Base-by-base conservation (phyloP, 768 basidiomycete genomes). In the Suillus tomentosus region DNA sequence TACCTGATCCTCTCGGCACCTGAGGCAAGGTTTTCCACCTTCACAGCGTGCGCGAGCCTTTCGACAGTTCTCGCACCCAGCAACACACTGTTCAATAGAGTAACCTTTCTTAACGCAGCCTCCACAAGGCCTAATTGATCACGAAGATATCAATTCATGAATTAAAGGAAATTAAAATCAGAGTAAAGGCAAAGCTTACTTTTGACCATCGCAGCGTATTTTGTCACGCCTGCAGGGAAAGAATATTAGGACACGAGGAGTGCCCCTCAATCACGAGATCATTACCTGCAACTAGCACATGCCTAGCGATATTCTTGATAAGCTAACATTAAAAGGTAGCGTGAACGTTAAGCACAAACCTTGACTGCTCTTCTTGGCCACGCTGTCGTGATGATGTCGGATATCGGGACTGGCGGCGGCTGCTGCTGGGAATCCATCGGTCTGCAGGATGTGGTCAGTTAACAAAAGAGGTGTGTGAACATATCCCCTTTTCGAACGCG, bases 1-100 rank as follows among this genome's bases (percentile, higher is more conserved):
- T 34, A 79, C 73, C 19, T 74, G 72, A 64, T 76, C 62, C 5
- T 76, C 74, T 47, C 70, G 66, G 64, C 78, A 79, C 45, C 78
- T 72, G 36, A 68, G 67, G 60, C 79, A 80, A 5, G 80, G 77
- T 31, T 71, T 72, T 1, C 77, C 79, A 14, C 75, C 79, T 47
- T 80, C 76, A 34, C 79, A 81, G 0, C 77, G 81, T 39, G 85
- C 68, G 43, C 81, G 79, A 68, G 82, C 80, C 40, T 81, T 78
- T 62, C 88, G 79, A 67, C 87, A 88, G 34, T 79, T 76, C 68
- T 86, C 84, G 67, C 87, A 89, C 2, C 87, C 87, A 66, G 87
- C 84, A 45, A 82, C 79, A 67, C 88, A 89, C 68, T 84, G 82
- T 66, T 85, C 80, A 55, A 79, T 73, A 37, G 72, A 66, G 68